These are phyloP conservation scores for Ceratocystis diversiconidia DNA, from an alignment of 2,329 filamentous ascomycete genomes.

Conservation along the genomic window DNA sequence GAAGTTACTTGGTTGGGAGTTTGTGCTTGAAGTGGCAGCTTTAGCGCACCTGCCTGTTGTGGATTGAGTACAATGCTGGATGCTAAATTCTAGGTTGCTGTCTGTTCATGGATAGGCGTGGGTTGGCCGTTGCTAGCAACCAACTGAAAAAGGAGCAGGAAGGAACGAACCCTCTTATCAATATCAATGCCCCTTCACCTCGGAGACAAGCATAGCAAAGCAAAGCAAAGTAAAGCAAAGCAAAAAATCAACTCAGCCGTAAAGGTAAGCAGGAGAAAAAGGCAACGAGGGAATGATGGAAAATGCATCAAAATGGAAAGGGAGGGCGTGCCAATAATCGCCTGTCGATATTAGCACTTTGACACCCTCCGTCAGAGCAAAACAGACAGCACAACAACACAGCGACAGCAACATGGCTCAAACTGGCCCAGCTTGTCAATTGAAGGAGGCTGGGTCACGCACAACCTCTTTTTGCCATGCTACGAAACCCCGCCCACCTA, in stretches of 20 bases:
- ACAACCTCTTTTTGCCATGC: background rate
- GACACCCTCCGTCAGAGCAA: background rate
- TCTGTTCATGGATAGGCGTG: background rate
- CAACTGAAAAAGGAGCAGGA: conserved; percentile 2
- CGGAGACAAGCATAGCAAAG: background rate
- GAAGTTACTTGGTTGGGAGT: background rate
- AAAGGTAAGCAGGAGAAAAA: background rate
- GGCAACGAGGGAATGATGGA: background rate
- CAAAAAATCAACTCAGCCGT: no score
- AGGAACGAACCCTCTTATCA: conserved; percentile 10
- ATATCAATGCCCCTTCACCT: background rate
- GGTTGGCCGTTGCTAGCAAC: background rate
- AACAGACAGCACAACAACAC: background rate
- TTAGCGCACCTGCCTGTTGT: background rate
- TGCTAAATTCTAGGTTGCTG: background rate
- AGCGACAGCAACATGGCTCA: background rate
- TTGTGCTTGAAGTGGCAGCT: background rate
- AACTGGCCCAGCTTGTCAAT: background rate
- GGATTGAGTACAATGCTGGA: no score
- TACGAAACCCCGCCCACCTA: background rate
- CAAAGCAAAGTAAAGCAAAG: no score
- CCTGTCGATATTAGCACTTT: background rate
- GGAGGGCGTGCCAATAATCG: no score
- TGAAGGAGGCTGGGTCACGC: background rate
- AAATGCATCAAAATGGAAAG: background rate